A percentile compares a stretch with the other conserved stretches of the same genome.
These are phyloP conservation scores for Colletotrichum caudatum DNA, from an alignment of 2,329 filamentous ascomycete species.

Conservation along the genomic window DNA sequence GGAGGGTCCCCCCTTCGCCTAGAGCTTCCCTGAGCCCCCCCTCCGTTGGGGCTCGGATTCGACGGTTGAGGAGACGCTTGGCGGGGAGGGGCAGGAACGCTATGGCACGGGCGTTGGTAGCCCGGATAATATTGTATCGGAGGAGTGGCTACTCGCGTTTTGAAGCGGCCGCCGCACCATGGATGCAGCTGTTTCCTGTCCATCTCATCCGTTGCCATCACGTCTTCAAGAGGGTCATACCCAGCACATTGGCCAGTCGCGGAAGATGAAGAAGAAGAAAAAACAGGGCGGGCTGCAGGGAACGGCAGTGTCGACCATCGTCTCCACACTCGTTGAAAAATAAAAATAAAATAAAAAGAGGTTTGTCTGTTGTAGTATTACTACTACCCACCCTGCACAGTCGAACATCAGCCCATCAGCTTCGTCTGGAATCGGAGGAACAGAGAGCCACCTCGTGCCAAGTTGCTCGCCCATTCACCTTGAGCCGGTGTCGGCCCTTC, in stretches of 20 bases:
- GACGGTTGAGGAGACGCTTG: slow-evolving; percentile 24
- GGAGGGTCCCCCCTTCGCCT: slow-evolving; percentile 11
- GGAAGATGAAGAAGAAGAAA: not conserved
- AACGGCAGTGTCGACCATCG: slow-evolving; percentile 1
- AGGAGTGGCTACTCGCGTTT: slow-evolving; percentile 36
- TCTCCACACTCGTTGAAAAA: not conserved
- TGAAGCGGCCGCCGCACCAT: slow-evolving; percentile 26
- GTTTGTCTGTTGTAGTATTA: not conserved
- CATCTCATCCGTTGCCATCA: not conserved
- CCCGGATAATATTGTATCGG: slow-evolving; percentile 36
- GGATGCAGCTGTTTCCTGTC: slow-evolving; percentile 12
- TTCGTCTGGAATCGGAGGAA: slow-evolving; percentile 2
- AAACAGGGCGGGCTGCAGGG: not conserved
- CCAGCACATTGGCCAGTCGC: not conserved
- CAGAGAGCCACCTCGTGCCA: slow-evolving; percentile 19
- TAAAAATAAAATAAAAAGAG: not conserved
- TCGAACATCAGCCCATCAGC: not conserved
- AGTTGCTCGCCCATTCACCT: slow-evolving; percentile 17
- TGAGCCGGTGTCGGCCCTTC: slow-evolving; percentile 30
- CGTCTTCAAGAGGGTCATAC: not conserved
- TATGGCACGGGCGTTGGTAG: slow-evolving; percentile 27
- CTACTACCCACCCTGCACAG: not conserved
- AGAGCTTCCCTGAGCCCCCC: slow-evolving; percentile 9
- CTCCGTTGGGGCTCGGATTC: slow-evolving; percentile 17
- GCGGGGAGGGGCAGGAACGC: slow-evolving; percentile 16